phyloP scores from a whole-genome alignment of 2,329 filamentous ascomycete genomes.

The Pezicula carpinea region DNA sequence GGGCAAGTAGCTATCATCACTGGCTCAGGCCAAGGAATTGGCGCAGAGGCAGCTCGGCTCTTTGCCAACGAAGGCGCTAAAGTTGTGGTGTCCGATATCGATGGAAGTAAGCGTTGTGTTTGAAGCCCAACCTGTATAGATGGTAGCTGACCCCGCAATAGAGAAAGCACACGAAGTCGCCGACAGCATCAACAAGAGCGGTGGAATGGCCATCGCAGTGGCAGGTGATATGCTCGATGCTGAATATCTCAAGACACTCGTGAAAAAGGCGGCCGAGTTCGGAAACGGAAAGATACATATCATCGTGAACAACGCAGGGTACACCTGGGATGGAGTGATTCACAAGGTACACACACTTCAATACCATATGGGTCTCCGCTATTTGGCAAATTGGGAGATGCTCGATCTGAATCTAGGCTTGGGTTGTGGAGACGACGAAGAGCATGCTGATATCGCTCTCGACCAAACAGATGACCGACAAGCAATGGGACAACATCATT shows the following conservation, averaged over 20 bases:
- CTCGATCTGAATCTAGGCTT: slow-evolving; percentile 6
- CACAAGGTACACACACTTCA: slow-evolving; percentile 55
- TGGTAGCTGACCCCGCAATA: slow-evolving; percentile 29
- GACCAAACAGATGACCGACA: slow-evolving; percentile 63
- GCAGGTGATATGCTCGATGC: slow-evolving; percentile 72
- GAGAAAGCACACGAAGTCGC: slow-evolving; percentile 67
- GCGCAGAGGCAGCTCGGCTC: slow-evolving; percentile 73
- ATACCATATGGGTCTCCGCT: slow-evolving; percentile 9
- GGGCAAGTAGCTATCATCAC: slow-evolving; percentile 86
- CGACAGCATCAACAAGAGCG: slow-evolving; percentile 59
- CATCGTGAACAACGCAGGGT: slow-evolving; percentile 88
- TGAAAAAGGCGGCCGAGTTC: slow-evolving; percentile 72
- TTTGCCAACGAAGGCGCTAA: slow-evolving; percentile 87
- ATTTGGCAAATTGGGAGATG: slow-evolving; percentile 10
- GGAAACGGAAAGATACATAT: slow-evolving; percentile 85
- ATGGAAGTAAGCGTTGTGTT: slow-evolving; percentile 53
- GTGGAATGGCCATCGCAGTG: slow-evolving; percentile 67
- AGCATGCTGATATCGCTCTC: slow-evolving; percentile 11
- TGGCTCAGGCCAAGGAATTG: slow-evolving; percentile 81
- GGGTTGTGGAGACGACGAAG: neutral
- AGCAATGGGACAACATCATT: slow-evolving; percentile 87
- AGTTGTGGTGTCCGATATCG: slow-evolving; percentile 80
- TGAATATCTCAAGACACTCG: slow-evolving; percentile 65
- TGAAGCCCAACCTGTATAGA: no score
- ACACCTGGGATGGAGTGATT: slow-evolving; percentile 89